Conservation (phyloP, 1,139 yeast species). For the Geotrichum bryndzae region DNA sequence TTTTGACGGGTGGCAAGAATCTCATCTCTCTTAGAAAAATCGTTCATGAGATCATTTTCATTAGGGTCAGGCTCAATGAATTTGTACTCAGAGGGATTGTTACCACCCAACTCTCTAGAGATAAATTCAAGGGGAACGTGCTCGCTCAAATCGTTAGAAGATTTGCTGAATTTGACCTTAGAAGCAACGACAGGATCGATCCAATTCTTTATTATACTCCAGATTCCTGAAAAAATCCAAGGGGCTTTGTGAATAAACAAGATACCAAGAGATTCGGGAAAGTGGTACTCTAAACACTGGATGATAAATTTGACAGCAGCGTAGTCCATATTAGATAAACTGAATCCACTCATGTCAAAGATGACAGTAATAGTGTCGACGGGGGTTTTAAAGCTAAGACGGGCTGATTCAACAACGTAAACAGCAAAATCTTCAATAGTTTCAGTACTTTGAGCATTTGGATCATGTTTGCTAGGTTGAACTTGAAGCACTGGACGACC, state of each 20-base stretch:
- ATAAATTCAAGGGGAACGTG: constrained; percentile 49
- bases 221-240: constrained; percentile 80
- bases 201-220: constrained; percentile 82
- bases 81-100: constrained; percentile 47
- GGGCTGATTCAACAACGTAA: constrained; percentile 60
- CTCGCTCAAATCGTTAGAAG: constrained; percentile 51
- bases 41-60: constrained; percentile 43
- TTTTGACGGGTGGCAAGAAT: constrained; percentile 44
- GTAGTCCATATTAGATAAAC: constrained; percentile 77
- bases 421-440: constrained; percentile 65
- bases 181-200: constrained; percentile 83
- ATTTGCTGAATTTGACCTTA: constrained; percentile 68
- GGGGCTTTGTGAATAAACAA: constrained; percentile 82
- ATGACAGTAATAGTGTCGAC: constrained; percentile 65
- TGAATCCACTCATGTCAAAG: constrained; percentile 70
- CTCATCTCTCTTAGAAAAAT: constrained; percentile 40
- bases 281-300: constrained; percentile 75
- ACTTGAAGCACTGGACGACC: constrained; percentile 68
- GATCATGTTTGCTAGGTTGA: constrained; percentile 63
- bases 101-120: constrained; percentile 64
- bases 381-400: constrained; percentile 58
- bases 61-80: constrained; percentile 51
- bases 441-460: constrained; percentile 60
- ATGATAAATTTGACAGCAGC: constrained; percentile 73
- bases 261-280: constrained; percentile 77